phyloP scores from a whole-genome alignment of 257 asterid genomes.

The Datura wrightii region DNA sequence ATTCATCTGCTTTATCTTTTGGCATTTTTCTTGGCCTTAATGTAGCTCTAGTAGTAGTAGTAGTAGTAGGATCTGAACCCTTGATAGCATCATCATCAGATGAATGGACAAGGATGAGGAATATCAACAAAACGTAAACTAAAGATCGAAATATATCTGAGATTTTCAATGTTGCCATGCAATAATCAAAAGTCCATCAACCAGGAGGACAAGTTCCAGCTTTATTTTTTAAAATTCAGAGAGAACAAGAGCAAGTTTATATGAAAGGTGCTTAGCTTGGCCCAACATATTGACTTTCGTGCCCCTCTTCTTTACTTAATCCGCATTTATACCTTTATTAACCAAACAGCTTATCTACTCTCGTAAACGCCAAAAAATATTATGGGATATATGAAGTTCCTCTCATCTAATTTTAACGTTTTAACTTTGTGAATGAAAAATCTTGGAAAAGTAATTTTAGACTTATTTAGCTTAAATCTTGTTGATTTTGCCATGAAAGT shows the following conservation, averaged over 20 bases:
- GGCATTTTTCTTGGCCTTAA: slow-evolving; percentile 31
- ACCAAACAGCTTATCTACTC: background rate
- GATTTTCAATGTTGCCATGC: slow-evolving; percentile 67
- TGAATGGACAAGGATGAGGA: slow-evolving; percentile 40
- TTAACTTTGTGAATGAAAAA: too few relatives aligned
- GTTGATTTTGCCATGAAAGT: too few relatives aligned
- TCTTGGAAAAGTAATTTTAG: too few relatives aligned
- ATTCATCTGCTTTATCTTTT: slow-evolving; percentile 32
- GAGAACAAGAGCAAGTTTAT: slow-evolving; percentile 36
- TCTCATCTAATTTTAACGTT: too few relatives aligned
- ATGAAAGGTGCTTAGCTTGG: slow-evolving; percentile 32
- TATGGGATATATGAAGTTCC: too few relatives aligned
- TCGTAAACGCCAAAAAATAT: too few relatives aligned
- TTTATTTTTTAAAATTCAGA: too few relatives aligned
- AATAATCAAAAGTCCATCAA: slow-evolving; percentile 46
- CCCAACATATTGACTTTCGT: slow-evolving; percentile 29
- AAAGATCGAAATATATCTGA: slow-evolving; percentile 33
- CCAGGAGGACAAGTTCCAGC: slow-evolving; percentile 37
- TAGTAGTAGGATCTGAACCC: slow-evolving; percentile 5
- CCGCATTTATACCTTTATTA: background rate
- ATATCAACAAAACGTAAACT: slow-evolving; percentile 44
- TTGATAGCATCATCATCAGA: slow-evolving; percentile 22
- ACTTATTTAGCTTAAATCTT: too few relatives aligned
- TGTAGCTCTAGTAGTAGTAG: background rate
- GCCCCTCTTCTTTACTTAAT: background rate